Base-by-base conservation (phyloP, 1,284 basidiomycete genomes). In the Sanghuangporus baumii region DNA sequence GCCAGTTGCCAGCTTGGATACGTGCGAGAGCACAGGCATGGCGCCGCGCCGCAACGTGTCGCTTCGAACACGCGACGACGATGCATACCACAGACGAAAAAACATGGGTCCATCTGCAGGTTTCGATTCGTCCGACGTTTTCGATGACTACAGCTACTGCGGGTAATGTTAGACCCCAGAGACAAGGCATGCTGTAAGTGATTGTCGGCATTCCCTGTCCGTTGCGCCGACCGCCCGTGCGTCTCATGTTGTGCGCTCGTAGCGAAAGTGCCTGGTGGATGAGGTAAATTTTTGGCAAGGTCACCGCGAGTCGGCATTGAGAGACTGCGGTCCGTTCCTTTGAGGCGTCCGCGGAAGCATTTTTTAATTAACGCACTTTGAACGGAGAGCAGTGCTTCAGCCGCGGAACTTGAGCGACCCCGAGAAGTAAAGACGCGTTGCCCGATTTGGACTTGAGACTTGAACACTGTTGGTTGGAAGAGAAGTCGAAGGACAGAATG, bases 291-390 rank as follows among this genome's bases (percentile, higher is more conserved):
- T 54, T 54, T 34, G 37, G 52, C 52, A 8, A 12, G 34, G 3
- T 37, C 31, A 11, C 31, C 52, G 31, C 31, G 31, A 54, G n/a
- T 18, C 34, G 31, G 50, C 50, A 26, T 51, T 23, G 50, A 51
- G 14, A 26, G 9, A 26, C 23, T 51, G 50, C 50, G 50, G 31
- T 6, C 34, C 31, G 31, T 36, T 14, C 34, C 57, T 47, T 58
- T 48, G 57, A 47, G 57, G 57, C 57, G 57, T 59, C 57, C 57
- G 57, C 57, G 57, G 57, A 59, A 37, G n/a, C n/a, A 20, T 56
- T 20, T 56, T 54, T 54, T 54, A 31, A 38, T 50, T 51, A 31
- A 48, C 34, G 41, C 57, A 26, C 36, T 26, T 40, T 38, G 36
- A 41, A 51, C 36, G 57, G 36, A 11, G 57, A 46, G 57, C 31